phyloP scores from a whole-genome alignment of 495 filamentous ascomycete genomes.

The Penicillium soppii region DNA sequence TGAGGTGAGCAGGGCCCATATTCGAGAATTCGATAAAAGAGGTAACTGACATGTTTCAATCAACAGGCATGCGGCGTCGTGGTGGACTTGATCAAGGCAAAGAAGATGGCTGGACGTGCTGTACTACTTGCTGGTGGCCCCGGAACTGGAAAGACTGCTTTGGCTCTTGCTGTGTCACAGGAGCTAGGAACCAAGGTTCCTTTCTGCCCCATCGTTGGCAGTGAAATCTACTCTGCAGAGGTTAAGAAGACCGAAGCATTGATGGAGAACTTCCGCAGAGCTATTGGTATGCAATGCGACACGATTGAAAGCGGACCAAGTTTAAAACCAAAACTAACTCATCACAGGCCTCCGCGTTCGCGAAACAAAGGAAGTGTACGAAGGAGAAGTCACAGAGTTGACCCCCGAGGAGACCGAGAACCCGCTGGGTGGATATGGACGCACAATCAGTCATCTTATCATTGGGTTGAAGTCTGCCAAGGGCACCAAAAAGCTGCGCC shows the following conservation, averaged over 20 bases:
- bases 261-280: conserved; percentile 97
- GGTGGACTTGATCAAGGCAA: conserved; percentile 88
- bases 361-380: conserved; percentile 97
- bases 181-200: conserved; percentile 96
- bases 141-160: conserved; percentile 94
- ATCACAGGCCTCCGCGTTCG: conserved; percentile 74
- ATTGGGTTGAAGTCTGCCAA: conserved; percentile 87
- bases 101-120: conserved; percentile 95
- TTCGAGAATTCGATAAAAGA: no score
- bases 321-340: conserved; percentile 16
- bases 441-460: conserved; percentile 87
- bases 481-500: conserved; percentile 92
- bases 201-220: conserved; percentile 95
- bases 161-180: conserved; percentile 90
- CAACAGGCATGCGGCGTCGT: conserved; percentile 87
- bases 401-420: conserved; percentile 98
- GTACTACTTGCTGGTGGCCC: conserved; percentile 90
- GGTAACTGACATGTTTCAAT: conserved; percentile 11
- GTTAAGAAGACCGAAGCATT: conserved; percentile 98
- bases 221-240: conserved; percentile 94
- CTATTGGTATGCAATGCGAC: conserved; percentile 64
- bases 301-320: neutral
- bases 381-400: conserved; percentile 93
- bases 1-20: conserved; percentile 59
- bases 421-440: conserved; percentile 91